A percentile compares a stretch with the other conserved stretches of the same genome.
phyloP scores from a whole-genome alignment of 129 eudicot species.

The Flaveria bidentis region DNA sequence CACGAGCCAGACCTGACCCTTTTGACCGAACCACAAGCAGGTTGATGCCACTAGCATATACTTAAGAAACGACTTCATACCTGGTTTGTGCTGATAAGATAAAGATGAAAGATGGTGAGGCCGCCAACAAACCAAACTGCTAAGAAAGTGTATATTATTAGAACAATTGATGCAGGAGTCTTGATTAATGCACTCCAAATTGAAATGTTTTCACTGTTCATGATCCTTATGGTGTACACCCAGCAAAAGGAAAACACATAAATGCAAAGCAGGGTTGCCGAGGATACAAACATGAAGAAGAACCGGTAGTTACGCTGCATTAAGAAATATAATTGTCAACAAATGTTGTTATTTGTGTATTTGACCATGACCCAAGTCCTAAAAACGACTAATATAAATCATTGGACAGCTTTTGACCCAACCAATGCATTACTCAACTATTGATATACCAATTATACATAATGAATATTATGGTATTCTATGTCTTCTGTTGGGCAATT shows the following conservation, averaged over 20 bases:
- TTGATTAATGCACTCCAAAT: conserved; percentile 68
- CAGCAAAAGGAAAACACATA: conserved; percentile 74
- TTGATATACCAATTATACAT: not conserved
- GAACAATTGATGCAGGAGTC: conserved; percentile 68
- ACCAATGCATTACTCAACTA: not conserved
- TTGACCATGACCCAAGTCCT: not conserved
- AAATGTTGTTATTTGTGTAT: not conserved
- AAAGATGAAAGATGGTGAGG: conserved; percentile 69
- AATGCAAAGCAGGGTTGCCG: conserved; percentile 67
- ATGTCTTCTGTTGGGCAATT: too few species aligned
- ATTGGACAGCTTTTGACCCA: conserved; percentile 6
- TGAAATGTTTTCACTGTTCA: conserved; percentile 49
- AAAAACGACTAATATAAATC: not conserved
- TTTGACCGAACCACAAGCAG: not conserved
- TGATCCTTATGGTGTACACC: conserved; percentile 53
- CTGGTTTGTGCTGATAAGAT: conserved; percentile 86
- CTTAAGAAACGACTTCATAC: conserved; percentile 36
- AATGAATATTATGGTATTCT: too few species aligned
- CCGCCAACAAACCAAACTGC: conserved; percentile 92
- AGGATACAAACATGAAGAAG: conserved; percentile 77
- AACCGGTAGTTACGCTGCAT: conserved; percentile 89
- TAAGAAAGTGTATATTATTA: conserved; percentile 63
- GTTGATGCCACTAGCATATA: not conserved
- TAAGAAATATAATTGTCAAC: conserved; percentile 15
- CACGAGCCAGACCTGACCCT: not conserved